Conservation (phyloP, 441 rosid genomes). For the Pelargonium citronellum region DNA sequence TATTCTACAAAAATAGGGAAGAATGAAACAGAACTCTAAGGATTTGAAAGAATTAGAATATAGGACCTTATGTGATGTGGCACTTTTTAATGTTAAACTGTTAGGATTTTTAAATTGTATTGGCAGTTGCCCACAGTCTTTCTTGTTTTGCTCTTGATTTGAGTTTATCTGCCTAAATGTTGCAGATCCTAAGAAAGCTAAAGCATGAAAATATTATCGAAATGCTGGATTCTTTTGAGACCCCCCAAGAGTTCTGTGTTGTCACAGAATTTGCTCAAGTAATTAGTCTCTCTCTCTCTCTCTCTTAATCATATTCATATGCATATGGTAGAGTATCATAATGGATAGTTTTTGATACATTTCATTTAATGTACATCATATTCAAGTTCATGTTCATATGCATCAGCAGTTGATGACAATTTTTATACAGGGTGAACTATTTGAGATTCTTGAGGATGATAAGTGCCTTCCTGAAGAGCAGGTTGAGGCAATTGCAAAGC, state of each 20-base stretch:
- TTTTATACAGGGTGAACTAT: constrained; percentile 71
- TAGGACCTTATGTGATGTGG: background rate
- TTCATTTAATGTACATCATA: background rate
- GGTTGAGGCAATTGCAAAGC: constrained; percentile 97
- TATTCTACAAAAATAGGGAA: background rate
- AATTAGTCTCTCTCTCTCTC: constrained; percentile 6
- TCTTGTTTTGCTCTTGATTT: constrained; percentile 8
- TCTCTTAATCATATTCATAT: background rate
- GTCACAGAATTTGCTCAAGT: constrained; percentile 98
- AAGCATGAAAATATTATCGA: constrained; percentile 91
- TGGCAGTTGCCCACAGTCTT: background rate
- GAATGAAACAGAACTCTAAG: background rate
- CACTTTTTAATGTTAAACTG: background rate
- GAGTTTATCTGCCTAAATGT: constrained; percentile 13
- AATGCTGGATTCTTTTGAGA: constrained; percentile 97
- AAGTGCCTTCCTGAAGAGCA: constrained; percentile 96
- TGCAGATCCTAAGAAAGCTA: constrained; percentile 87
- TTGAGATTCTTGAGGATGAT: constrained; percentile 97
- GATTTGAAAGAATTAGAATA: background rate
- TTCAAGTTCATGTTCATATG: constrained; percentile 10
- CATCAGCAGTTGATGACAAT: constrained; percentile 12
- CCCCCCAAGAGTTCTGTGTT: constrained; percentile 89
- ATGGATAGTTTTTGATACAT: background rate
- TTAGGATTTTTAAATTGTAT: background rate
- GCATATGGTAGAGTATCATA: too few relatives aligned